These are phyloP conservation scores for Omphalotus olearius DNA, from an alignment of 1,284 basidiomycete genomes.

Conservation along the genomic window DNA sequence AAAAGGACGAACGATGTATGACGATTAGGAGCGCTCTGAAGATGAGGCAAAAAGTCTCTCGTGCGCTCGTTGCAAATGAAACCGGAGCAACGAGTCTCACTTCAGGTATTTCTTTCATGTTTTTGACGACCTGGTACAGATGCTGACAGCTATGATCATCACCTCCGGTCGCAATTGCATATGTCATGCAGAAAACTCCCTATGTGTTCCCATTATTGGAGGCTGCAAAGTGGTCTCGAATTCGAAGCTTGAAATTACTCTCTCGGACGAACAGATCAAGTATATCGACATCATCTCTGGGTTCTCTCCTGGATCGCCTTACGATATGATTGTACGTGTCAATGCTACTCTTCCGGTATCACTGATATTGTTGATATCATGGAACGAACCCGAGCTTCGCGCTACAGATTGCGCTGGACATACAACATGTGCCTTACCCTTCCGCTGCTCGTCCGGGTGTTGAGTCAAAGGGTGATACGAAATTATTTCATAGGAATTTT, in stretches of 20 bases:
- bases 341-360: not conserved
- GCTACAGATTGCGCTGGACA: not conserved
- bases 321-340: conserved; percentile 8
- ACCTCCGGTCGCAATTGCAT: conserved; percentile 4
- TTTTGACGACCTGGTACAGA: not conserved
- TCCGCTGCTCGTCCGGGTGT: not conserved
- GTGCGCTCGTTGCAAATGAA: conserved; percentile 3
- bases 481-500: too few relatives aligned
- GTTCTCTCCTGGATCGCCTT: conserved; percentile 36
- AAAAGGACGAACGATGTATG: conserved; percentile 29
- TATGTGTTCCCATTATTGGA: conserved; percentile 6
- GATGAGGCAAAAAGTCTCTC: conserved; percentile 34
- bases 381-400: conserved; percentile 5
- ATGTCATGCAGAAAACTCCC: conserved; percentile 7
- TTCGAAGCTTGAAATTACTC: conserved; percentile 10
- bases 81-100: conserved; percentile 4
- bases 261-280: conserved; percentile 33
- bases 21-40: conserved; percentile 38
- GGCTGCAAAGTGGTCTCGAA: conserved; percentile 2
- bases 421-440: not conserved
- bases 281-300: conserved; percentile 30
- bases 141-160: not conserved
- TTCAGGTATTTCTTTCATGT: not conserved
- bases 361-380: not conserved
- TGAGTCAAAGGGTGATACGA: too few relatives aligned